Evolutionary conservation across 2,329 filamentous ascomycete genomes (phyloP).

Genomic region (Harringtonia lauricola): DNA sequence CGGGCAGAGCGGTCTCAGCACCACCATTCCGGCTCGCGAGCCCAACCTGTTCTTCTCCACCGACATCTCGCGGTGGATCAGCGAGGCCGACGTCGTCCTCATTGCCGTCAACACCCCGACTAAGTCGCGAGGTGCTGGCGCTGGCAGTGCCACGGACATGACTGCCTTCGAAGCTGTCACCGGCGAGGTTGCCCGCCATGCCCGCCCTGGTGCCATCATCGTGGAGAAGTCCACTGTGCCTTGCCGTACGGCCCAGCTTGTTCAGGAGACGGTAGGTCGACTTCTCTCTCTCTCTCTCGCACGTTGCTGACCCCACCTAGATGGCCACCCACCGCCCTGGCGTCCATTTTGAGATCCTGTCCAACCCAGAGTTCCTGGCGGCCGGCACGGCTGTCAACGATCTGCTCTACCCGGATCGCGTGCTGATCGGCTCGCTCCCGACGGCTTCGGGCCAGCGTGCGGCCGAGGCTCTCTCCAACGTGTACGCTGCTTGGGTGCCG

Average conservation of each 20-base stretch:
- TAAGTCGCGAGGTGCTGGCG: slow-evolving; percentile 58
- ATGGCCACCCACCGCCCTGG: slow-evolving; percentile 48
- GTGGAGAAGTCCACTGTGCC: slow-evolving; percentile 78
- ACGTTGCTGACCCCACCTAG: too few species aligned
- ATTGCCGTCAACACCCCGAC: slow-evolving; percentile 73
- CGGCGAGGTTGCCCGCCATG: slow-evolving; percentile 53
- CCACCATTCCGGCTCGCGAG: slow-evolving; percentile 30
- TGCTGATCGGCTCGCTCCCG: slow-evolving; percentile 60
- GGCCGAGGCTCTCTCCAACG: slow-evolving; percentile 48
- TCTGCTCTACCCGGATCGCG: slow-evolving; percentile 58
- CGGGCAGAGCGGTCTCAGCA: slow-evolving; percentile 2
- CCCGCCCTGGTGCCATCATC: slow-evolving; percentile 57
- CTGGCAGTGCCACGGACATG: slow-evolving; percentile 62
- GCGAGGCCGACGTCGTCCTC: slow-evolving; percentile 61
- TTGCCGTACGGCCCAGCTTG: slow-evolving; percentile 59
- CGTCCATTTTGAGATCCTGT: slow-evolving; percentile 62
- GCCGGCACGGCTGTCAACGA: slow-evolving; percentile 67
- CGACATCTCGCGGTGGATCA: slow-evolving; percentile 49
- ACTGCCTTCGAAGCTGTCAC: slow-evolving; percentile 60
- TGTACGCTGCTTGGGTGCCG: slow-evolving; percentile 65
- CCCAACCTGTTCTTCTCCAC: slow-evolving; percentile 68
- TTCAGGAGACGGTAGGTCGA: slow-evolving; percentile 51
- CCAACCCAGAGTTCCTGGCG: slow-evolving; percentile 72
- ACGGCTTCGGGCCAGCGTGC: slow-evolving; percentile 50
- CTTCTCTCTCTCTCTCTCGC: neutral